Evolutionary conservation across 192 early-diverging fungal genomes (phyloP), one percentile per base, ranked within the genome.

Genomic region (Mortierella hygrophila): DNA sequence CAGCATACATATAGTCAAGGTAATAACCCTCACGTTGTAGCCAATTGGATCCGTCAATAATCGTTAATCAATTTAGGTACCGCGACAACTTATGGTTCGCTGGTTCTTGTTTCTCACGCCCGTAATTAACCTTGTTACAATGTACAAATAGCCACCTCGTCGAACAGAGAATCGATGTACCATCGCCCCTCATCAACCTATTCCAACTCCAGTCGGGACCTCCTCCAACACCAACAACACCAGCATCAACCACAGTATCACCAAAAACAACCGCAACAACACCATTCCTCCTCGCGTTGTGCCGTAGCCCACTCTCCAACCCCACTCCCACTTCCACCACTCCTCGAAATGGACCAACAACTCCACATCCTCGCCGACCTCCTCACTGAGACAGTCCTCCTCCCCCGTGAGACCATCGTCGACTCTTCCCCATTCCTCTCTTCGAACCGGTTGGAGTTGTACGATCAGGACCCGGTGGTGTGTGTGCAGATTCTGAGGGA

Each of bases 341-440:
- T 79, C 40, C 37, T 41, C 5, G 77, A 54, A 21, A 79, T 79
- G 37, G 77, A 79, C 69, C 68, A 72, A 20, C 52, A 72, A 4
- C 69, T 79, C 35, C 23, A 3, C 2, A 70, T 47, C 29, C 26
- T 79, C 0, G 21, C 68, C 21, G 69, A 72, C 29, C 77, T 79
- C 40, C 68, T 79, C 42, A 44, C 77, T 3, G 77, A 79, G 9
- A 44, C 20, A 2, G 68, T 79, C 10, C 77, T 79, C 23, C 26
- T 72, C 26, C 77, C 77, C 1, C 37, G 26, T 6, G 77, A 72
- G 1, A 10, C 69, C 8, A 47, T 23, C 0, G 77, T 79, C 15
- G 77, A 79, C n/a, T 70, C 77, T 11, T 20, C 68, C 15, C 37
- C n/a, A 10, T 79, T 79, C 49, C 68, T 57, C 13, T 54, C 77